Conservation (phyloP, 257 asterid genomes). For the Rubia yunnanensis region DNA sequence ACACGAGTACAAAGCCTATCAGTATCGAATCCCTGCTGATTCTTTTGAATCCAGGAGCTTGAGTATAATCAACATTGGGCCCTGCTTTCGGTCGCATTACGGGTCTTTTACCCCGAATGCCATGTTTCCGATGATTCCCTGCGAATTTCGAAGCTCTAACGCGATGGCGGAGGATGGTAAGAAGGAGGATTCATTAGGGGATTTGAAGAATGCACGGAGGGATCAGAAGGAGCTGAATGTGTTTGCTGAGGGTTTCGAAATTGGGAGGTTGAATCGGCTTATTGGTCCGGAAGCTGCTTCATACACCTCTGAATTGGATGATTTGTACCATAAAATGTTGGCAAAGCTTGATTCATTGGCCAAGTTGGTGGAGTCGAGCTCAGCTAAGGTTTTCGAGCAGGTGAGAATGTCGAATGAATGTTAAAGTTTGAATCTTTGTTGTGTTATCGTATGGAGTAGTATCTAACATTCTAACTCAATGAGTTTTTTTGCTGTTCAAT, state of each 20-base stretch:
- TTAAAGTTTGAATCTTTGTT: conserved; percentile 2
- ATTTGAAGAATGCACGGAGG: conserved; percentile 22
- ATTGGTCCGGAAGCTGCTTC: conserved; percentile 46
- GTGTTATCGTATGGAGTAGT: background rate
- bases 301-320: conserved; percentile 61
- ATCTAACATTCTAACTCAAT: background rate
- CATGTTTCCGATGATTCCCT: conserved; percentile 51
- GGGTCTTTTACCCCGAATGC: conserved; percentile 61
- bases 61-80: conserved; percentile 66
- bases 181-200: conserved; percentile 18
- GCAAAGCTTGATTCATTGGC: conserved; percentile 55
- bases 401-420: conserved; percentile 20
- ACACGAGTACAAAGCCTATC: conserved; percentile 70
- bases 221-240: conserved; percentile 59
- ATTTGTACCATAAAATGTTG: conserved; percentile 71
- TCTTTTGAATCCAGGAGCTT: conserved; percentile 58
- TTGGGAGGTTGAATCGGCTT: conserved; percentile 47
- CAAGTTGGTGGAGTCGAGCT: conserved; percentile 55
- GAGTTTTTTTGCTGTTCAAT: conserved; percentile 2
- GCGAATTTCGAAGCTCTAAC: conserved; percentile 35
- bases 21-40: conserved; percentile 23
- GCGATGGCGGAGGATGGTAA: conserved; percentile 61
- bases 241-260: conserved; percentile 58
- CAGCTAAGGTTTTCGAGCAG: conserved; percentile 69
- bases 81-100: conserved; percentile 66